Evolutionary conservation across 2,329 filamentous ascomycete species (phyloP).

Genomic region (Dothiorella sarmentorum): DNA sequence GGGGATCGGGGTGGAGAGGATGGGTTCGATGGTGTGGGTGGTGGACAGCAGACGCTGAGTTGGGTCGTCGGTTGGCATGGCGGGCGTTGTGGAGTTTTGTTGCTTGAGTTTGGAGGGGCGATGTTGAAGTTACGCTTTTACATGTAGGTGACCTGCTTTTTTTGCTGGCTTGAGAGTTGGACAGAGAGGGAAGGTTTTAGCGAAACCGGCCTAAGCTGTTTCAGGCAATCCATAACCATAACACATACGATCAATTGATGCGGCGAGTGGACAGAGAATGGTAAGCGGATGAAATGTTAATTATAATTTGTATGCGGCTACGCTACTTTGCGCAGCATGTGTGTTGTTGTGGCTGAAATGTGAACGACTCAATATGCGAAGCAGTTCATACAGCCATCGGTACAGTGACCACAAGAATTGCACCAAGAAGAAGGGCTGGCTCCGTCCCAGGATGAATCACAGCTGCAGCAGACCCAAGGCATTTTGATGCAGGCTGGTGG

Average conservation of each 20-base stretch:
- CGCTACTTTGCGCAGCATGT: neutral
- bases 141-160: too few relatives aligned
- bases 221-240: neutral
- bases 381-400: slow-evolving; percentile 4
- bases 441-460: neutral
- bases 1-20: neutral
- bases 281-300: neutral
- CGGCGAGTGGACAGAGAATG: neutral
- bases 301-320: neutral
- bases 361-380: neutral
- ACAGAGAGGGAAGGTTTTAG: neutral
- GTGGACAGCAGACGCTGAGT: neutral
- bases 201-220: neutral
- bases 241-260: neutral
- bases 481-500: neutral
- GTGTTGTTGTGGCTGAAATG: neutral
- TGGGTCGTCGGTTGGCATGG: neutral
- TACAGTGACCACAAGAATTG: slow-evolving; percentile 3
- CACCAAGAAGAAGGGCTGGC: neutral
- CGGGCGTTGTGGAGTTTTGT: neutral
- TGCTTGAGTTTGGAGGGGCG: too few relatives aligned
- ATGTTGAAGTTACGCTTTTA: too few relatives aligned
- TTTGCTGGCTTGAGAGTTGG: neutral
- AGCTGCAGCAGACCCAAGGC: slow-evolving; percentile 6
- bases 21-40: neutral